phyloP scores from a whole-genome alignment of 352 stramenopile genomes.

The Saprolegnia parasitica region DNA sequence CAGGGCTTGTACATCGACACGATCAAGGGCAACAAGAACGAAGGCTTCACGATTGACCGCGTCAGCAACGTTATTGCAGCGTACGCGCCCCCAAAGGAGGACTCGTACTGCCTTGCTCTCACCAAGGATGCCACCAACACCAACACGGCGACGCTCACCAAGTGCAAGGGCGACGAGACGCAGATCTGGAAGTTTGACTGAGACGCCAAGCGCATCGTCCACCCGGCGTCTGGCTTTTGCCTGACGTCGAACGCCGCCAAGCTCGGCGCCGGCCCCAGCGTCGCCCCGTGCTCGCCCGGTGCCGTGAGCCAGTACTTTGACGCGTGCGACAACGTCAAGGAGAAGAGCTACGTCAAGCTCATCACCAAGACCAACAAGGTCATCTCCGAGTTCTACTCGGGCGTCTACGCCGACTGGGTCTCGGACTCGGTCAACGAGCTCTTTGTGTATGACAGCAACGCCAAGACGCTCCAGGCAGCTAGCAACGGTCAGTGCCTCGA shows the following conservation, averaged over 20 bases:
- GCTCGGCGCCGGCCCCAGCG: not conserved
- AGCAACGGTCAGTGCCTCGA: constrained; percentile 32
- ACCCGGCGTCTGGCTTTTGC: not conserved
- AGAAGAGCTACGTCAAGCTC: constrained; percentile 18
- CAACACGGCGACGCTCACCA: not conserved
- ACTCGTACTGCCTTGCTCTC: not conserved
- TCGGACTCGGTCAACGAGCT: constrained; percentile 20
- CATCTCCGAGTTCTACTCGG: constrained; percentile 13
- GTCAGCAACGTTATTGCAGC: not conserved
- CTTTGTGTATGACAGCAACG: constrained; percentile 10
- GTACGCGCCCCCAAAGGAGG: not conserved
- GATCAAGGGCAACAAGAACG: constrained; percentile 10
- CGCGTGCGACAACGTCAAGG: not conserved
- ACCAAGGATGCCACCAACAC: not conserved
- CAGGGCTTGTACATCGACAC: not conserved
- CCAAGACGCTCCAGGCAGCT: constrained; percentile 20
- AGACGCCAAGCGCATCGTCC: not conserved
- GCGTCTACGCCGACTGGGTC: constrained; percentile 12
- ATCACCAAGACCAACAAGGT: constrained; percentile 11
- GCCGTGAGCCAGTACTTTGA: constrained; percentile 4
- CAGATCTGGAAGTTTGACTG: constrained; percentile 6
- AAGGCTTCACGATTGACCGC: not conserved
- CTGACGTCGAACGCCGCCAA: not conserved
- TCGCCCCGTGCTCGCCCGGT: not conserved
- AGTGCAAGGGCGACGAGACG: not conserved